Base-by-base conservation (phyloP, 441 rosid genomes). In the Syzygium syzygioides region DNA sequence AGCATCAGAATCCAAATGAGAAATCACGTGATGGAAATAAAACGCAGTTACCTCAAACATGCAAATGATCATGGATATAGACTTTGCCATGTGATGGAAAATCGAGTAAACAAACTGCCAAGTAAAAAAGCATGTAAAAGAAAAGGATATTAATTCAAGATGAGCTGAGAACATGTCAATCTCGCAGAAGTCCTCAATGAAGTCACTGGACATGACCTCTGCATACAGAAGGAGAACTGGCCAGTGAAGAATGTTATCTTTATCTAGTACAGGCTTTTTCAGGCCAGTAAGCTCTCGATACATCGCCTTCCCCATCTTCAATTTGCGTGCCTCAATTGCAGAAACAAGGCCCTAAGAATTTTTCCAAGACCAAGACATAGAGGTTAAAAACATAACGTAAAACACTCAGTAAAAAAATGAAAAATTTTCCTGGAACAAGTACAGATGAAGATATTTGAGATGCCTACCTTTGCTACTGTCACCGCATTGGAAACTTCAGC, bases 131-230 rank as follows among this genome's bases (percentile, higher is more conserved):
- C 30, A 79, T 17, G 37, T 23, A 28, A 59, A 54, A 48, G 86
- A 57, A 91, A 89, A 41, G 99, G 99, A 98, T 96, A 98, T 96
- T 93, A 94, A 91, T 89, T 96, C 98, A 88, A 98, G 97, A 93
- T 98, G 99, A 30, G 93, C 90, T 18, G 97, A 91, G 92, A 97
- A 93, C 95, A 94, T 92, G 93, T 97, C 98, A 1, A 94, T 96
- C 91, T 98, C 99, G 59, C 96, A 94, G 92, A 96, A 98, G 91
- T 95, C 97, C 93, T 98, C 98, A 15, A 98, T 93, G 86, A 98
- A 95, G 93, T 98, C 99, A 88, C 98, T 96, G 87, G 98, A 94
- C 98, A 98, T 96, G 90, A 94, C 96, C 92, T 98, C 99, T 37
- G 98, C 96, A 88, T 98, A 98, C 71, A 98, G 93, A 91, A 98